Base-by-base conservation (phyloP, 306 rosid genomes). In the Castanospermum australe region DNA sequence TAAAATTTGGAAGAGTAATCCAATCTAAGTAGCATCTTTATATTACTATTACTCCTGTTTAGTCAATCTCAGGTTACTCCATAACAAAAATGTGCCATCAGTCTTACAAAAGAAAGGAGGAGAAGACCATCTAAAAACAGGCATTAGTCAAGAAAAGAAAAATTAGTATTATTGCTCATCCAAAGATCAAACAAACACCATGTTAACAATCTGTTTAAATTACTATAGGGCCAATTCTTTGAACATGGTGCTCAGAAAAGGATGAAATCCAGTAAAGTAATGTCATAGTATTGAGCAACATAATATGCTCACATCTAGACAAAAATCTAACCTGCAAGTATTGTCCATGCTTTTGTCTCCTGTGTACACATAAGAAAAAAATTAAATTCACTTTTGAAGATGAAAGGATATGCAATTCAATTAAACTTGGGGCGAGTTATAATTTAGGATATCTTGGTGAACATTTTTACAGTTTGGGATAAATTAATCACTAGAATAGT, bases 291-390 rank as follows among this genome's bases (percentile, higher is more conserved):
- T 2, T 69, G 38, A 51, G 67, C 21, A 45, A 76, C 8, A 15
- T 52, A 75, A 54, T 44, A 57, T 51, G 79, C 63, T 47, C 39
- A 62, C 42, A 81, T 79, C 50, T 64, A 73, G 52, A 41, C 25
- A 32, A 44, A 81, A 89, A 42, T 25, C 93, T 75, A 85, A 95
- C 98, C 99, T 85, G 94, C 83, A 77, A 79, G 90, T 84, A 95
- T 95, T 80, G 99, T 95, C 99, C 99, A 95, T 56, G 99, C 98
- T 85, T 88, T 95, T 79, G 99, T 92, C 85, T 95, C 99, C 98
- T 94, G 86, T 8, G 15, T 9, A 82, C 64, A 76, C 51, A 67
- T 65, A 12, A 61, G 56, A 45, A 70, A 67, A 55, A 68, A 36
- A n/a, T n/a, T n/a, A 76, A 63, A 67, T 73, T 84, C 65, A 85